Evolutionary conservation across 129 eudicot species (phyloP), one percentile per base, ranked within the genome.

Genomic region (Ambrosia artemisiifolia): DNA sequence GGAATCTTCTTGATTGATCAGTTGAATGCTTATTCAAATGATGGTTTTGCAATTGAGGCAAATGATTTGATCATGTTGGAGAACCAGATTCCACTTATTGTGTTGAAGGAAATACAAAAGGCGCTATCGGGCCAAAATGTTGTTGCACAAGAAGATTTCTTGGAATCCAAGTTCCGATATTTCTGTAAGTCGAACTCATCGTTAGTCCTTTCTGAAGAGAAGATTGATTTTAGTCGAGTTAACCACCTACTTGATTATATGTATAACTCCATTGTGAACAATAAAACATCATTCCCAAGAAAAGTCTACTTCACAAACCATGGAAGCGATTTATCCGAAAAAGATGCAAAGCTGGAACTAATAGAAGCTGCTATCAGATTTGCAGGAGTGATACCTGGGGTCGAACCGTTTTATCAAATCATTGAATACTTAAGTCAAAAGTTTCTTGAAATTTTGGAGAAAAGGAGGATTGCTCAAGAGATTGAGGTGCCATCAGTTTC

Each of bases 401-500:
- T 46, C 46, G 20, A 63, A 43, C 69, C 78, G 9, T 65, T 71
- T 34, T 5, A 36, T 28, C 56, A 42, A 9, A 65, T 72, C 17
- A 14, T 44, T 5, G 65, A 61, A 48, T 77, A 42, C 9, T 0
- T 19, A 9, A 43, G 10, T 9, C 35, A 13, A 6, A 56, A 13
- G 24, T 42, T 71, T 8, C 13, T 14, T 34, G 75, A 33, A 8
- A 57, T 40, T 17, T 11, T 3, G 8, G 71, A 62, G 49, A 11
- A 67, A 3, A 67, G 14, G 13, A 12, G n/a, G 1, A n/a, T 11
- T 0, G 65, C 40, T 24, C 70, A 73, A 54, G 88, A 88, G 80
- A 85, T 88, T 14, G 42, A 53, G 24, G 69, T 85, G 64, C 95
- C 95, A 14, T 55, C 90, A 0, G 88, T 72, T 9, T 63, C 84